A percentile compares a stretch with the other conserved stretches of the same genome.
phyloP scores from a whole-genome alignment of 768 basidiomycete species.

The Sarcodon sp. region DNA sequence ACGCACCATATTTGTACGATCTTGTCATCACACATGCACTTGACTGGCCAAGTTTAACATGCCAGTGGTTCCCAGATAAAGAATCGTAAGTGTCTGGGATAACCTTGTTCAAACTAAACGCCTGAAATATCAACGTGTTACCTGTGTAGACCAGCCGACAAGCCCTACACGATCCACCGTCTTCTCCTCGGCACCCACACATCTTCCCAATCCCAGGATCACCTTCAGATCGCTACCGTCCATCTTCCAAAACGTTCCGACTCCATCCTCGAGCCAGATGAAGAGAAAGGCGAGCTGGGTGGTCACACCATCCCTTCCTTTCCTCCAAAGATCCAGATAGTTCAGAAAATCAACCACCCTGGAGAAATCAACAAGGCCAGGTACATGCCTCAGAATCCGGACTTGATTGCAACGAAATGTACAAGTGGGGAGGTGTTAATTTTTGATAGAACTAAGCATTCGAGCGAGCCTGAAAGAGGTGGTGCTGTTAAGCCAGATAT shows the following conservation, averaged over 20 bases:
- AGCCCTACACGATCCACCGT: conserved; percentile 91
- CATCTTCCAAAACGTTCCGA: conserved; percentile 80
- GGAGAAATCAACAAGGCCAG: conserved; percentile 96
- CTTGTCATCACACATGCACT: conserved; percentile 94
- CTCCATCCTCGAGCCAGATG: conserved; percentile 67
- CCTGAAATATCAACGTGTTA: background rate
- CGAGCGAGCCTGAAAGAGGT: conserved; percentile 80
- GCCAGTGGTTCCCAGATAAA: conserved; percentile 98
- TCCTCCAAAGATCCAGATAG: conserved; percentile 70
- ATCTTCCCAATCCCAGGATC: conserved; percentile 86
- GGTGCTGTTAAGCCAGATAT: conserved; percentile 88
- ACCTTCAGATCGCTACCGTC: conserved; percentile 91
- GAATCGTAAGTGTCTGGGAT: conserved; percentile 52
- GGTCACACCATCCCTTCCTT: conserved; percentile 77
- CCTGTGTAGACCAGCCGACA: conserved; percentile 62
- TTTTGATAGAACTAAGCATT: conserved; percentile 97
- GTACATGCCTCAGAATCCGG: conserved; percentile 99
- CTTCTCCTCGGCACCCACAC: conserved; percentile 96
- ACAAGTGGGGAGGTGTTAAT: conserved; percentile 82
- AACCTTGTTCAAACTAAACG: background rate
- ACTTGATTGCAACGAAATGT: conserved; percentile 92
- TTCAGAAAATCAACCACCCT: conserved; percentile 88
- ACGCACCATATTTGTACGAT: conserved; percentile 96
- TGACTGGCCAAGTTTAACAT: conserved; percentile 96
- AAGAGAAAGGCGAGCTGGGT: conserved; percentile 91